Conservation (phyloP, 306 rosid genomes). For the Cucurbita maxima region DNA sequence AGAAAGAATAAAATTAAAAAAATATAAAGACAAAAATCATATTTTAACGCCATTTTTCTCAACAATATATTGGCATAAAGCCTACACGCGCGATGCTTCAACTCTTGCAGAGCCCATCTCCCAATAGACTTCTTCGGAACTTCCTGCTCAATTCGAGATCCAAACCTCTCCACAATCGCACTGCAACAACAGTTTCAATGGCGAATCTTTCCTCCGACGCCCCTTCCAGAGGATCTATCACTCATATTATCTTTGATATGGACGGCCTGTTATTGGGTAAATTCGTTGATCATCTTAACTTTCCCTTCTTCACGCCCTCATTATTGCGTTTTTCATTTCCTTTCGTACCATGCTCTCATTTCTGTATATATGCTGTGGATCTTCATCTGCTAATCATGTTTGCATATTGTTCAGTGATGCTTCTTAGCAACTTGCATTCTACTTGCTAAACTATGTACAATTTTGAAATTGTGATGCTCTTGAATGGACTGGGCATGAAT, state of each 20-base stretch:
- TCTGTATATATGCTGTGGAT: background rate
- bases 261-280: conserved; percentile 92
- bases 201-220: conserved; percentile 19
- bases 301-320: background rate
- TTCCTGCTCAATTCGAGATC: background rate
- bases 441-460: background rate
- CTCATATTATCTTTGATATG: conserved; percentile 78
- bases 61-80: too few relatives aligned
- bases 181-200: conserved; percentile 19
- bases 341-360: background rate
- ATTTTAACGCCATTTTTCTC: too few relatives aligned
- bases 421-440: background rate
- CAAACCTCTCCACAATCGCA: background rate
- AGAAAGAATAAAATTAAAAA: too few relatives aligned
- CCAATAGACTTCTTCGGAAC: background rate
- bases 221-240: conserved; percentile 25
- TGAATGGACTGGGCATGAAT: background rate
- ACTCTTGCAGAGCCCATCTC: background rate
- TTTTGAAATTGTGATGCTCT: background rate
- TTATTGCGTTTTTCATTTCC: background rate
- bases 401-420: background rate
- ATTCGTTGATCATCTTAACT: background rate
- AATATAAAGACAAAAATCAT: too few relatives aligned
- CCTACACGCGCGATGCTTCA: background rate
- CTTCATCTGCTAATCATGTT: background rate